A percentile compares a stretch with the other conserved stretches of the same genome.
Evolutionary conservation across 1,284 basidiomycete species (phyloP).

Genomic region (Marasmius tenuissimus): DNA sequence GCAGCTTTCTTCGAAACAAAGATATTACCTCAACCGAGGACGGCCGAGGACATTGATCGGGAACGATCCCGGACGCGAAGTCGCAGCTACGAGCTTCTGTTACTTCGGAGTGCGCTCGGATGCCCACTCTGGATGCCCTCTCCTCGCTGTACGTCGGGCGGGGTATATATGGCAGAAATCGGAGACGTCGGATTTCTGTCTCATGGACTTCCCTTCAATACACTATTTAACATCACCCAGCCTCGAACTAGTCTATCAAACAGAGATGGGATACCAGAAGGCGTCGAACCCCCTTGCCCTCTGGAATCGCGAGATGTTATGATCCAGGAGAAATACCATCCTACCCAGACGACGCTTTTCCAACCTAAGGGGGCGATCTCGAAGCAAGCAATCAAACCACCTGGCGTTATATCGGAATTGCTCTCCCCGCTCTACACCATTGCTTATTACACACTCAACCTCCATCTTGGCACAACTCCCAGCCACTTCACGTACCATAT

Average conservation of each 20-base stretch:
- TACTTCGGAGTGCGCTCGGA: background rate
- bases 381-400: background rate
- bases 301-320: background rate
- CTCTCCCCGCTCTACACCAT: too few relatives aligned
- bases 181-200: background rate
- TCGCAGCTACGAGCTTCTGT: background rate
- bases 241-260: background rate
- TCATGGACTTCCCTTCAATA: background rate
- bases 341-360: background rate
- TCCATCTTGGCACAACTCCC: too few relatives aligned
- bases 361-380: background rate
- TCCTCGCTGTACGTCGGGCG: background rate
- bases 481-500: too few relatives aligned
- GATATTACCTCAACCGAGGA: too few relatives aligned
- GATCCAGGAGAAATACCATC: background rate
- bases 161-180: background rate
- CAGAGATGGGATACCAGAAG: background rate
- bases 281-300: background rate
- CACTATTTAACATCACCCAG: background rate
- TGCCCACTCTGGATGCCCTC: background rate
- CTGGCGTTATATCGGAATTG: too few relatives aligned
- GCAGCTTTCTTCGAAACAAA: too few relatives aligned
- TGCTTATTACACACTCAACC: too few relatives aligned
- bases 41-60: background rate
- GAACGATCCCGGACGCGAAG: background rate